Evolutionary conservation across 176 grass and related monocot species (phyloP).

Genomic region (Saccharum spontaneum): DNA sequence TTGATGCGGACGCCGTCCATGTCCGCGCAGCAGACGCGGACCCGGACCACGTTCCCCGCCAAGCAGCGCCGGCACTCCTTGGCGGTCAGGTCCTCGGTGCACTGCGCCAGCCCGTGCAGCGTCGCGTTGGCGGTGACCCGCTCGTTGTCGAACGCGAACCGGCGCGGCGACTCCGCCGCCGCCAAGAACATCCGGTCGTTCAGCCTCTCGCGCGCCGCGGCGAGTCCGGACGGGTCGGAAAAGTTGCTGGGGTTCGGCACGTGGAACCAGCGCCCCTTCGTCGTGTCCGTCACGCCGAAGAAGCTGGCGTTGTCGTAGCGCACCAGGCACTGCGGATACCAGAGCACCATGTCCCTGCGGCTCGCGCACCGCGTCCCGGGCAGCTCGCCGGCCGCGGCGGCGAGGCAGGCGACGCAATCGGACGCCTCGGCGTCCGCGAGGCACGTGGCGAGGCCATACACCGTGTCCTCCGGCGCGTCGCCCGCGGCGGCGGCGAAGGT

Average conservation of each 20-base stretch:
- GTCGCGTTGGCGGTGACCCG: conserved; percentile 17
- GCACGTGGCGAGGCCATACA: conserved; percentile 42
- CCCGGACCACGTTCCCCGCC: conserved; percentile 15
- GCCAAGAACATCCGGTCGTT: conserved; percentile 2
- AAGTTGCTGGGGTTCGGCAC: conserved; percentile 35
- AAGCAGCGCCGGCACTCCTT: conserved; percentile 42
- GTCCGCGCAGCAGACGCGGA: conserved; percentile 20
- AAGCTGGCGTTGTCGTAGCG: conserved; percentile 33
- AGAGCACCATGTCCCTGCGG: conserved; percentile 7
- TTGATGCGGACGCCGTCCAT: conserved; percentile 32
- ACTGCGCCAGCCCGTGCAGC: conserved; percentile 36
- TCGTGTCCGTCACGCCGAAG: conserved; percentile 19
- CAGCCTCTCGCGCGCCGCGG: neutral
- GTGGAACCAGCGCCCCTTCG: neutral
- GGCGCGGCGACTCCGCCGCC: neutral
- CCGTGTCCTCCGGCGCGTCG: neutral
- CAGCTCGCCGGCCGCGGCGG: conserved; percentile 6
- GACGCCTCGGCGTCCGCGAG: conserved; percentile 3
- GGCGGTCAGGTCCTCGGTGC: conserved; percentile 1
- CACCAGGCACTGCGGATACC: conserved; percentile 41
- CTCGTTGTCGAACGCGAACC: conserved; percentile 10
- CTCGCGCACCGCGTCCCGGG: neutral
- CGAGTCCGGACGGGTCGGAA: conserved; percentile 1
- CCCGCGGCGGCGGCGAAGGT: neutral
- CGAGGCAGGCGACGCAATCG: conserved; percentile 33